phyloP scores from a whole-genome alignment of 495 filamentous ascomycete genomes.

The Schizothecium vesticola region DNA sequence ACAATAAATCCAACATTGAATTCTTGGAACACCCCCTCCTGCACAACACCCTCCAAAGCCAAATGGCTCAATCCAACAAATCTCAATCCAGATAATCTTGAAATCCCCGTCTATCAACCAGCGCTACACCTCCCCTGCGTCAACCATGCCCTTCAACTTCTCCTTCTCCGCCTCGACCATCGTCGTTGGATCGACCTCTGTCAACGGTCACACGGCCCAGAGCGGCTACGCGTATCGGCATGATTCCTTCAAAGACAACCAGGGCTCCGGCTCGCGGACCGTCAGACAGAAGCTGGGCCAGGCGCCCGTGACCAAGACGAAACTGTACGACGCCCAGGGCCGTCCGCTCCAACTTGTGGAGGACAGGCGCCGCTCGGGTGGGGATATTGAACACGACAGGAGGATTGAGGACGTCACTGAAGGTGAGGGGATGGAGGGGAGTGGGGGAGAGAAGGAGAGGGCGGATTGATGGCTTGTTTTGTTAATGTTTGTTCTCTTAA shows the following conservation, averaged over 20 bases:
- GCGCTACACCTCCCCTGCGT: background rate
- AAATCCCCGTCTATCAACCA: background rate
- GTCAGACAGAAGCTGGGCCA: slow-evolving; percentile 6
- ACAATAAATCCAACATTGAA: background rate
- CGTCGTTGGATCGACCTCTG: background rate
- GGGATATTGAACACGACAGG: background rate
- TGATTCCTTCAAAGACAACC: background rate
- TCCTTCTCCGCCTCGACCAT: slow-evolving; percentile 9
- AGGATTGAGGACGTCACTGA: slow-evolving; percentile 8
- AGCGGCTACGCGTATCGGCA: slow-evolving; percentile 6
- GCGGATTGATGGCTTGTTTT: background rate
- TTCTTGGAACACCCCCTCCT: background rate
- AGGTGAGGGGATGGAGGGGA: background rate
- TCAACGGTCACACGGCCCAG: background rate
- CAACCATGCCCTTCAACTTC: slow-evolving; percentile 9
- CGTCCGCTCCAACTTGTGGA: slow-evolving; percentile 1
- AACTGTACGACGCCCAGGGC: slow-evolving; percentile 6
- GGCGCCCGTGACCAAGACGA: slow-evolving; percentile 5
- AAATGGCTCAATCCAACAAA: background rate
- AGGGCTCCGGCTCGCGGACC: slow-evolving; percentile 3
- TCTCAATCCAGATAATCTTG: background rate
- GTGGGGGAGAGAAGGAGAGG: background rate
- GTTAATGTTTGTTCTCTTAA: background rate
- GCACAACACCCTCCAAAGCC: background rate
- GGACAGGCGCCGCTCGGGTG: background rate